A percentile compares a stretch with the other conserved stretches of the same genome.
These are phyloP conservation scores for Isatis tinctoria DNA, from an alignment of 345 rosid species.

Conservation along the genomic window DNA sequence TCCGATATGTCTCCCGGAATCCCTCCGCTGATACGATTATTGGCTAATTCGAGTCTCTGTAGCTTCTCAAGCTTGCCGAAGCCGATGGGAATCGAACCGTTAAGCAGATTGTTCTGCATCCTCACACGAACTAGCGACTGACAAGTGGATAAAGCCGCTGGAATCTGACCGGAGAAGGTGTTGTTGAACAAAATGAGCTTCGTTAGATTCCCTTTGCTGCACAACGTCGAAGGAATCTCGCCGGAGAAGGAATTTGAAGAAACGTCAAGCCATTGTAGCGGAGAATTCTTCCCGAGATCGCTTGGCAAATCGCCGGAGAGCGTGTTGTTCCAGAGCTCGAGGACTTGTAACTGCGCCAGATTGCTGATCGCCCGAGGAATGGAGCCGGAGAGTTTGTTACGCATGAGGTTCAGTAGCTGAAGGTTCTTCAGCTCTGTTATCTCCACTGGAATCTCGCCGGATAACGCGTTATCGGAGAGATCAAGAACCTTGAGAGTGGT, in stretches of 20 bases:
- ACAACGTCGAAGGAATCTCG: slow-evolving; percentile 57
- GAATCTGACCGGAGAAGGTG: slow-evolving; percentile 70
- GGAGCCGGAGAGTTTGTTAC: slow-evolving; percentile 67
- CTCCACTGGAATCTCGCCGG: slow-evolving; percentile 60
- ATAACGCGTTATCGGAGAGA: slow-evolving; percentile 68
- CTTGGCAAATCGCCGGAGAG: slow-evolving; percentile 71
- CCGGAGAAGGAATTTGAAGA: slow-evolving; percentile 84
- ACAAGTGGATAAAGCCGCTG: slow-evolving; percentile 54
- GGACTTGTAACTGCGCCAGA: slow-evolving; percentile 49
- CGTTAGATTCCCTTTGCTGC: slow-evolving; percentile 71
- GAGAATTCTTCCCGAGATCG: slow-evolving; percentile 71
- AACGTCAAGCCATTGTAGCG: slow-evolving; percentile 77
- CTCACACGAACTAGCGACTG: slow-evolving; percentile 75
- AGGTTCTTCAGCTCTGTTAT: slow-evolving; percentile 59
- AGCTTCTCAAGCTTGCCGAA: slow-evolving; percentile 78
- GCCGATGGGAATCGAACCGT: slow-evolving; percentile 75
- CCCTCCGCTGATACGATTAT: slow-evolving; percentile 68
- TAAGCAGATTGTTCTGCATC: slow-evolving; percentile 70
- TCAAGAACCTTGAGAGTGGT: slow-evolving; percentile 62
- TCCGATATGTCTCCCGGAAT: slow-evolving; percentile 64
- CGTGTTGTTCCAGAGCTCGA: slow-evolving; percentile 94
- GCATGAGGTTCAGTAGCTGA: slow-evolving; percentile 79
- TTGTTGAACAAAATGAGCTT: slow-evolving; percentile 93
- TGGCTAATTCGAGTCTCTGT: slow-evolving; percentile 74
- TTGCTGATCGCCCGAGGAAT: slow-evolving; percentile 54